Evolutionary conservation across 1,284 basidiomycete genomes (phyloP), one percentile per base, ranked within the genome.

Genomic region (Gomphus bonarii): DNA sequence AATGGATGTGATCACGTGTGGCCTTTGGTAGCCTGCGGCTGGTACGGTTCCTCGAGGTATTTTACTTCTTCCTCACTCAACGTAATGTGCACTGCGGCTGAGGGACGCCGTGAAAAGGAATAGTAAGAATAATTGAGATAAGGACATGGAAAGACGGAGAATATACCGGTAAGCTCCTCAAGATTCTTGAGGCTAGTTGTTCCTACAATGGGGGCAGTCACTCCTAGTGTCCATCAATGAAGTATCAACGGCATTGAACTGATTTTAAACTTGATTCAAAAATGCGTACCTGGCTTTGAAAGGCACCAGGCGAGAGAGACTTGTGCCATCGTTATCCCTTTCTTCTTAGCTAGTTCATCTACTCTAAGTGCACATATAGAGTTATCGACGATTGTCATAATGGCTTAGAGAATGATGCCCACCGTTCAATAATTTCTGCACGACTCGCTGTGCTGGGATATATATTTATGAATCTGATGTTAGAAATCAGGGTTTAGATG

Each of bases 151-250:
- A 5, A 20, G 28, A n/a, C 9, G 14, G 55, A 44, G 9, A 33
- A 58, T 61, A 30, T 40, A 79, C 75, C 74, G 25, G 79, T 68
- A 54, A 76, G 68, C 50, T 80, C 78, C 58, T 73, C 67, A 14
- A 82, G 65, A 64, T 79, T 78, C 61, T 75, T 68, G 9, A 80
- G 63, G 48, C 68, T 75, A 7, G 75, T 80, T 7, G 74, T 75
- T 1, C 80, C 79, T 14, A 81, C 71, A 61, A 81, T 79, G 1
- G 79, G 79, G 8, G 78, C 78, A 18, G 74, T 70, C 11, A 81
- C 74, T 43, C 66, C 74, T 69, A 43, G 30, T 12, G 18, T 18
- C 12, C 16, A 28, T 40, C 42, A 35, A 28, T 42, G n/a, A 14
- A 48, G 25, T 10, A 46, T 7, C 16, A 20, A 18, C 8, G 14